Evolutionary conservation across 2,329 filamentous ascomycete species (phyloP), one percentile per base, ranked within the genome.

Genomic region (Tolypocladium sp.): DNA sequence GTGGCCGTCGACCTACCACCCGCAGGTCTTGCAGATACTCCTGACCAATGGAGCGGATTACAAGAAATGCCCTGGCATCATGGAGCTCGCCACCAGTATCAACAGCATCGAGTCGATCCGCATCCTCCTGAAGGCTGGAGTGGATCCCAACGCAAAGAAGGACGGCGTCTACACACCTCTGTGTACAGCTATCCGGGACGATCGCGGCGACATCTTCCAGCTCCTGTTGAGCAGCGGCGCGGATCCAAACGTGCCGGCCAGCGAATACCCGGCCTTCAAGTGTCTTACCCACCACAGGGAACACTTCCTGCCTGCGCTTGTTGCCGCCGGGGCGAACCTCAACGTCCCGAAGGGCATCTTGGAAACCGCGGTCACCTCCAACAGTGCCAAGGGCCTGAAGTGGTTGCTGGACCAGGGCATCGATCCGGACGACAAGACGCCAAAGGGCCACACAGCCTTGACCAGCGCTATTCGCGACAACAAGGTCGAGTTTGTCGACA

Each of bases 151-250:
- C 62, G 68, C 76, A 12, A 84, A 82, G 63, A 87, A 86, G 68
- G 86, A 89, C 62, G 84, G 84, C 10, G 80, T 83, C 38, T 89
- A 87, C 70, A 89, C 86, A 0, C 86, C 86, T 0, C 75, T 89
- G 0, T 89, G 86, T 73, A 84, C 85, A 0, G 79, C 86, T 0
- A 89, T 89, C 62, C 84, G 86, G 27, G 86, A 89, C 69, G 82
- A 89, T 67, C 79, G 82, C 55, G 68, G 74, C 27, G 83, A 88
- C 17, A 83, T 89, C 42, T 78, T 89, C 56, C 74, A 81, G 17
- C 79, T 87, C 15, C 77, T 89, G 4, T 73, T 85, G 20, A 68
- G 70, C 55, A 78, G 79, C 63, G 80, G 82, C 4, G 86, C 86
- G 0, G 81, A 88, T 62, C 83, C 85, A 17, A 89, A 89, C 64